Conservation (phyloP, 1,284 basidiomycete species). For the Apiotrichum porosum region DNA sequence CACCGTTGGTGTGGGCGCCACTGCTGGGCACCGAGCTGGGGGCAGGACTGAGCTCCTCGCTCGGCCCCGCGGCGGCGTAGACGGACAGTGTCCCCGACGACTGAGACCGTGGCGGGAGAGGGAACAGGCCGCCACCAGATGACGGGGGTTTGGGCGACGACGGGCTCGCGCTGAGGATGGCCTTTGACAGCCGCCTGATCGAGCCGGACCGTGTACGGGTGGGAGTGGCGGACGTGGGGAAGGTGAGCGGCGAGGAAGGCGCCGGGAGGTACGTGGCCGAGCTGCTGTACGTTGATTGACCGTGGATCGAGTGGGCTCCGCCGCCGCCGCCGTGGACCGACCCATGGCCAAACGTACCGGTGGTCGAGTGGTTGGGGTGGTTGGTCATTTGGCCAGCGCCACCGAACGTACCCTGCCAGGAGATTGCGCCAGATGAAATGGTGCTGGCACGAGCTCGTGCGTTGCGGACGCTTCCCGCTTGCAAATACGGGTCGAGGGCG, state of each 20-base stretch:
- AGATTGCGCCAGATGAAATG: conserved; percentile 6
- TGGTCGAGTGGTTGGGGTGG: neutral
- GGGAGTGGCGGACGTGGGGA: conserved; percentile 28
- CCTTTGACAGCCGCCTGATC: conserved; percentile 34
- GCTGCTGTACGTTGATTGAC: neutral
- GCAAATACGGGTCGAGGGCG: conserved; percentile 1
- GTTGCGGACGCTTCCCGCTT: neutral
- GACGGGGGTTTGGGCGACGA: conserved; percentile 27
- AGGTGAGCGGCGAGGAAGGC: conserved; percentile 2
- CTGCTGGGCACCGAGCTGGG: neutral
- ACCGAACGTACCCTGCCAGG: conserved; percentile 5
- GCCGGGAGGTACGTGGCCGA: conserved; percentile 5
- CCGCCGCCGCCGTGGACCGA: conserved; percentile 10
- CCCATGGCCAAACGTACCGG: conserved; percentile 1
- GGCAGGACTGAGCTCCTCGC: neutral
- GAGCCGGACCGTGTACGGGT: conserved; percentile 36
- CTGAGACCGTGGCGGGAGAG: conserved; percentile 24
- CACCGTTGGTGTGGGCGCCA: neutral
- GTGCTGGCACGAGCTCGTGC: conserved; percentile 11
- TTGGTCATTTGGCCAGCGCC: neutral
- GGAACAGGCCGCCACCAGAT: conserved; percentile 25
- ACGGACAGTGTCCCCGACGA: conserved; percentile 14
- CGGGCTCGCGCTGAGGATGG: conserved; percentile 27
- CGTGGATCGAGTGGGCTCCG: no score
- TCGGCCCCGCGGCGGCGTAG: neutral